Evolutionary conservation across 1,284 basidiomycete genomes (phyloP).

Genomic region (Pyrrhoderma noxium): DNA sequence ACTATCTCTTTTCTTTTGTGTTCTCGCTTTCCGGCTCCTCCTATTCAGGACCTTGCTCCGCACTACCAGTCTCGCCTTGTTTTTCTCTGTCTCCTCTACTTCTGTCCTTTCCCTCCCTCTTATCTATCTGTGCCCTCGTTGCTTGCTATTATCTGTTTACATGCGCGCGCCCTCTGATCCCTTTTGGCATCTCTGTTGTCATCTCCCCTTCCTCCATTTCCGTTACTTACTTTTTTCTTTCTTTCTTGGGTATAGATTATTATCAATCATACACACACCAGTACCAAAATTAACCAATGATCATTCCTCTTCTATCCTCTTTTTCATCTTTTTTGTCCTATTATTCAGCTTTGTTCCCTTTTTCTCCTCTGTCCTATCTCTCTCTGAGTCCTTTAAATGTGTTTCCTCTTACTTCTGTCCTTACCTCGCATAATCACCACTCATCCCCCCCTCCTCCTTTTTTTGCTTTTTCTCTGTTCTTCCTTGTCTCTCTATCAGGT

Average conservation of each 20-base stretch:
- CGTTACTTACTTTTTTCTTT: neutral
- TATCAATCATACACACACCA: no score
- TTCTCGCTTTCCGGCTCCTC: conserved; percentile 10
- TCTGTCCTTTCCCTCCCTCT: conserved; percentile 1
- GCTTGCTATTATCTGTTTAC: conserved; percentile 2
- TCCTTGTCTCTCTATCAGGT: neutral
- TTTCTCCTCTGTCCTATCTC: neutral
- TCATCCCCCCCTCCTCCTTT: neutral
- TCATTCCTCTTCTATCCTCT: neutral
- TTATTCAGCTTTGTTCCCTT: neutral
- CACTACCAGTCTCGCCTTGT: neutral
- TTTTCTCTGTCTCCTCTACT: neutral
- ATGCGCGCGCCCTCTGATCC: conserved; percentile 15
- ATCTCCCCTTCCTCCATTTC: neutral
- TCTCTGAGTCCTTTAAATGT: conserved; percentile 15
- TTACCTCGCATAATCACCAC: conserved; percentile 8
- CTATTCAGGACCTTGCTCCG: conserved; percentile 6
- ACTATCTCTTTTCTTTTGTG: conserved; percentile 2
- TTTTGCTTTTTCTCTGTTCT: conserved; percentile 11
- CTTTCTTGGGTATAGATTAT: no score
- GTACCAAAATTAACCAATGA: no score
- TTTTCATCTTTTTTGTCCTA: neutral
- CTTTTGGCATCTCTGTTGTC: neutral
- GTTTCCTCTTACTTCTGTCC: no score
- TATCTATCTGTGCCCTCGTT: conserved; percentile 6